Evolutionary conservation across 768 basidiomycete species (phyloP).

Genomic region (Phaffia australis): DNA sequence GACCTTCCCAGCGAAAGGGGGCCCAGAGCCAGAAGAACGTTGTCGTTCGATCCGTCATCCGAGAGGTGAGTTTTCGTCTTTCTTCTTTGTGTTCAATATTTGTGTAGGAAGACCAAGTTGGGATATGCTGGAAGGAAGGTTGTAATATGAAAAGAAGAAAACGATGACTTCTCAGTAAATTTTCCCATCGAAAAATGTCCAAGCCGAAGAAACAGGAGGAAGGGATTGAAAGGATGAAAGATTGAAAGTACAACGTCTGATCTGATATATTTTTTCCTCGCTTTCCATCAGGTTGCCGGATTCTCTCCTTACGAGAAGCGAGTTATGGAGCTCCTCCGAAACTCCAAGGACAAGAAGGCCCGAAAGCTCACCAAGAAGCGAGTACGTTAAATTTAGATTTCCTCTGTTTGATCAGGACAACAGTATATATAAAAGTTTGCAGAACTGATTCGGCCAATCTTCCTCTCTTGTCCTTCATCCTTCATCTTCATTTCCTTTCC

Average conservation of each 20-base stretch:
- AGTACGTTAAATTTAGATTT: conserved; percentile 47
- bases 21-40: conserved; percentile 71
- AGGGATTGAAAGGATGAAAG: not conserved
- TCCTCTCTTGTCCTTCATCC: not conserved
- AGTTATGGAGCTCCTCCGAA: conserved; percentile 94
- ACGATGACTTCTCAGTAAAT: too few species aligned
- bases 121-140: not conserved
- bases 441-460: not conserved
- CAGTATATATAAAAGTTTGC: not conserved
- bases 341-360: conserved; percentile 99
- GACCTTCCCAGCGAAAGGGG: conserved; percentile 89
- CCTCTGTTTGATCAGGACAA: not conserved
- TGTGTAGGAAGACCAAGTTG: not conserved
- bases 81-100: not conserved
- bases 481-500: not conserved
- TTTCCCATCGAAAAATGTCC: too few species aligned
- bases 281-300: conserved; percentile 46
- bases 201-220: too few species aligned
- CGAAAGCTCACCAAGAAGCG: conserved; percentile 99
- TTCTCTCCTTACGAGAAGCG: conserved; percentile 96
- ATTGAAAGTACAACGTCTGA: not conserved
- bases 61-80: conserved; percentile 55
- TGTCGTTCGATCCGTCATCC: conserved; percentile 83
- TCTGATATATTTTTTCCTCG: not conserved
- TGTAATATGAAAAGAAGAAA: not conserved